phyloP scores from a whole-genome alignment of 768 basidiomycete genomes.

The Pleurotus tuoliensis region DNA sequence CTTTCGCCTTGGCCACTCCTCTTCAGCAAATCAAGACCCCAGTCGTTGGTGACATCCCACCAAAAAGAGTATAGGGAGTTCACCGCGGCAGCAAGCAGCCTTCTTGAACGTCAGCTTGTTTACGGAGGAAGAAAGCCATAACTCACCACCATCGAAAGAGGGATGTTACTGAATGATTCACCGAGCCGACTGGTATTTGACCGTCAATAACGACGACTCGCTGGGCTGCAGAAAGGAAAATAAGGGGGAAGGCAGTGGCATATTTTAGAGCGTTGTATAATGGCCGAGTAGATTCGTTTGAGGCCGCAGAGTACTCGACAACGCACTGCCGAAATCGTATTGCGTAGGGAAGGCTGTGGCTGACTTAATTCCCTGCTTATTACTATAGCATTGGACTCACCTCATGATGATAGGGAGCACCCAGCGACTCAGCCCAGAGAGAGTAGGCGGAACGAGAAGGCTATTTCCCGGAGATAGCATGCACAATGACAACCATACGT shows the following conservation, averaged over 20 bases:
- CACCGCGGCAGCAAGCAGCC: conserved; percentile 79
- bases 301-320: conserved; percentile 67
- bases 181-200: conserved; percentile 30
- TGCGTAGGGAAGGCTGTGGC: conserved; percentile 75
- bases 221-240: conserved; percentile 90
- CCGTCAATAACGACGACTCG: conserved; percentile 63
- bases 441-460: conserved; percentile 57
- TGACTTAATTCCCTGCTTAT: neutral
- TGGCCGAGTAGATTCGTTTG: conserved; percentile 65
- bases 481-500: conserved; percentile 82
- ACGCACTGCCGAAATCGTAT: conserved; percentile 94
- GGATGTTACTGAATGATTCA: conserved; percentile 53
- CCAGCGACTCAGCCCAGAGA: conserved; percentile 67
- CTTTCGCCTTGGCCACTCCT: conserved; percentile 21
- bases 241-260: conserved; percentile 94
- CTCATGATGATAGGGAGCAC: conserved; percentile 84
- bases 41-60: conserved; percentile 99
- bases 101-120: conserved; percentile 22
- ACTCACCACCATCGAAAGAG: conserved; percentile 84
- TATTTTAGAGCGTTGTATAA: conserved; percentile 95
- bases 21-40: conserved; percentile 73
- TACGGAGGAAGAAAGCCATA: neutral
- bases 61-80: conserved; percentile 97
- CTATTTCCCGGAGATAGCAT: conserved; percentile 88
- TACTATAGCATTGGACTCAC: conserved; percentile 35